A percentile compares a stretch with the other conserved stretches of the same genome.
Conservation (phyloP, 352 stramenopile genomes). For the Aphanomyces euteiches region DNA sequence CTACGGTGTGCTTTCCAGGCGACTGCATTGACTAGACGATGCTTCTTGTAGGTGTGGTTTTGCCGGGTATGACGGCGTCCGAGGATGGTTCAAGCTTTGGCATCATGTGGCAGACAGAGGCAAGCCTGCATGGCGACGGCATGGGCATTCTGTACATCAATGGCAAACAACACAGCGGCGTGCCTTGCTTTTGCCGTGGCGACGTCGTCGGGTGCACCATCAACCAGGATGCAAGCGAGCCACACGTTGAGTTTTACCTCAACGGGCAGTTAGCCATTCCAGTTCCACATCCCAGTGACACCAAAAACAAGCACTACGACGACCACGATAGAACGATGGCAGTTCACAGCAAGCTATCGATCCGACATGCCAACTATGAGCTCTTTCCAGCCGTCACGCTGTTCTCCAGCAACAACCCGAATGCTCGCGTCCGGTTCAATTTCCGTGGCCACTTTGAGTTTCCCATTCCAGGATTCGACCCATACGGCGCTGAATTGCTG, state of each 20-base stretch:
- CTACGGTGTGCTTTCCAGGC: slow-evolving; percentile 16
- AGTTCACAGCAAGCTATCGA: neutral
- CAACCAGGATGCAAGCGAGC: slow-evolving; percentile 62
- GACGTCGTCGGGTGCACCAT: slow-evolving; percentile 75
- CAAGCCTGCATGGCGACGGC: slow-evolving; percentile 43
- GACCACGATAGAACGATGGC: neutral
- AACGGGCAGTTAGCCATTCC: slow-evolving; percentile 70
- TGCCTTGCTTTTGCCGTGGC: slow-evolving; percentile 58
- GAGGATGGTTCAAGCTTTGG: slow-evolving; percentile 57
- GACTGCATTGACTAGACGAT: neutral
- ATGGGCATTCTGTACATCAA: slow-evolving; percentile 74
- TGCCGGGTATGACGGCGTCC: slow-evolving; percentile 57
- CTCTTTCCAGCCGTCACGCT: slow-evolving; percentile 67
- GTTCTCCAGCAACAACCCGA: slow-evolving; percentile 69
- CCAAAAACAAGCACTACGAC: neutral
- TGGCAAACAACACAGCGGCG: slow-evolving; percentile 56
- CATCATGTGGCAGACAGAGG: slow-evolving; percentile 71
- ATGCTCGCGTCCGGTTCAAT: slow-evolving; percentile 70
- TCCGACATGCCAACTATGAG: slow-evolving; percentile 59
- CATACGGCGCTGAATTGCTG: slow-evolving; percentile 47
- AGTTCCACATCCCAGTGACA: neutral
- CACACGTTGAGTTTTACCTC: slow-evolving; percentile 67
- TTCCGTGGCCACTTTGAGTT: slow-evolving; percentile 72
- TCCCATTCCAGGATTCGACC: slow-evolving; percentile 60
- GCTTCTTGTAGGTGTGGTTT: slow-evolving; percentile 32